Evolutionary conservation across 139 green algal species (phyloP).

Genomic region (Marvania coccoides): DNA sequence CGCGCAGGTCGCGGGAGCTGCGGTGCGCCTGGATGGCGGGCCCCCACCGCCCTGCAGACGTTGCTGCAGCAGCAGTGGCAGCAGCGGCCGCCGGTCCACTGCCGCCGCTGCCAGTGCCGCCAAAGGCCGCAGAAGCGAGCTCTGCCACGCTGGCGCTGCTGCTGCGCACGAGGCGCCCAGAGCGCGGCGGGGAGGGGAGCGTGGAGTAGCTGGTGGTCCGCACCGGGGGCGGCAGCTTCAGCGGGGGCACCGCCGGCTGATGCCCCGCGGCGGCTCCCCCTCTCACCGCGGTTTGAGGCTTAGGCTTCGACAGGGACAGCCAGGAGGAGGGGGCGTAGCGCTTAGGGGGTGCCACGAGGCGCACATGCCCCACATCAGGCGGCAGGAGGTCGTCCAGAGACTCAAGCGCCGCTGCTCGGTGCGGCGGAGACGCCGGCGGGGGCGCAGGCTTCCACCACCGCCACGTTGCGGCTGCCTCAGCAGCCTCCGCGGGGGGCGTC

Average conservation of each 20-base stretch:
- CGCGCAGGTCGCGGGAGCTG: background rate
- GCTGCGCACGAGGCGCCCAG: constrained; percentile 11
- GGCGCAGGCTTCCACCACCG: background rate
- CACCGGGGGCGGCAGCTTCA: background rate
- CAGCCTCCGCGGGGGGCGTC: background rate
- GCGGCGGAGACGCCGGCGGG: background rate
- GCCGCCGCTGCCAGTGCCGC: background rate
- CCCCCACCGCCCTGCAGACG: background rate
- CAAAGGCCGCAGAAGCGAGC: background rate
- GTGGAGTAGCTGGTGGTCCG: background rate
- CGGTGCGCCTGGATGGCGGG: background rate
- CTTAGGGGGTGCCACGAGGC: too few species aligned
- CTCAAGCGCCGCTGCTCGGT: background rate
- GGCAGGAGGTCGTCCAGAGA: background rate
- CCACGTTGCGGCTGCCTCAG: background rate
- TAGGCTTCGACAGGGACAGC: too few species aligned
- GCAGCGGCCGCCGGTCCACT: background rate
- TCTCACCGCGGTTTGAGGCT: too few species aligned
- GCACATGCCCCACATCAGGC: background rate
- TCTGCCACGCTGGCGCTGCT: constrained; percentile 6
- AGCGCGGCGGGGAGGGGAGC: background rate
- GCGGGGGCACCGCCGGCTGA: too few species aligned
- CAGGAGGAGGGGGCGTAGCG: too few species aligned
- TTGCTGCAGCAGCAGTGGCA: background rate
- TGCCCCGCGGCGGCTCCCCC: too few species aligned